These are phyloP conservation scores for Candida broadrunensis DNA, from an alignment of 805 yeast genomes.

Conservation along the genomic window DNA sequence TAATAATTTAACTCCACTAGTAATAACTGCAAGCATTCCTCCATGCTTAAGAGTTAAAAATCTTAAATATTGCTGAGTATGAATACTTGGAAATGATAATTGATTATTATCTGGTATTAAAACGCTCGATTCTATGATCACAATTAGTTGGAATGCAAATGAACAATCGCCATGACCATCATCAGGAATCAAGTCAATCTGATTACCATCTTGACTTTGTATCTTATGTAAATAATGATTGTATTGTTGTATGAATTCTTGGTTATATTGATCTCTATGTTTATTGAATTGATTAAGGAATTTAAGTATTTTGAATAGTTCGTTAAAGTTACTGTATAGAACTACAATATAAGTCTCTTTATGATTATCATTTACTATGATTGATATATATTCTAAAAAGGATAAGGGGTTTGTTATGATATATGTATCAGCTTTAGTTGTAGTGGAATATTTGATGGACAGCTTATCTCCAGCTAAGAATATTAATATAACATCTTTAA, in stretches of 20 bases:
- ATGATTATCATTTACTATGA: not conserved
- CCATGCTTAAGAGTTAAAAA: conserved; percentile 32
- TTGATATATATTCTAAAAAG: conserved; percentile 1
- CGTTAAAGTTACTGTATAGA: not conserved
- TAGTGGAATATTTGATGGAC: conserved; percentile 10
- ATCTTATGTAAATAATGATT: not conserved
- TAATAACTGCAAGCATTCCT: conserved; percentile 13
- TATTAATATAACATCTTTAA: conserved; percentile 1
- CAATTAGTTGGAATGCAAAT: conserved; percentile 13
- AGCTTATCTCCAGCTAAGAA: conserved; percentile 3
- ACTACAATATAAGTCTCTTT: not conserved
- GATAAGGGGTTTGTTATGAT: conserved; percentile 9
- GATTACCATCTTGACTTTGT: not conserved
- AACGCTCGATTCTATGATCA: conserved; percentile 14
- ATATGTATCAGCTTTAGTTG: conserved; percentile 12
- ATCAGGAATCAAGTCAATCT: conserved; percentile 1
- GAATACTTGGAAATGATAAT: conserved; percentile 16
- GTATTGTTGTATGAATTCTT: conserved; percentile 5
- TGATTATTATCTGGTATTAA: conserved; percentile 13
- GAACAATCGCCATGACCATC: conserved; percentile 24
- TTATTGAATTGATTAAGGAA: not conserved
- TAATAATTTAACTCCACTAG: not conserved
- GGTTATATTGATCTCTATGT: conserved; percentile 1
- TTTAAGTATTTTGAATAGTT: not conserved
- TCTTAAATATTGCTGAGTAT: conserved; percentile 33